A percentile compares a stretch with the other conserved stretches of the same genome.
These are phyloP conservation scores for Ambrosiella cleistominuta DNA, from an alignment of 2,329 filamentous ascomycete genomes.

Conservation along the genomic window DNA sequence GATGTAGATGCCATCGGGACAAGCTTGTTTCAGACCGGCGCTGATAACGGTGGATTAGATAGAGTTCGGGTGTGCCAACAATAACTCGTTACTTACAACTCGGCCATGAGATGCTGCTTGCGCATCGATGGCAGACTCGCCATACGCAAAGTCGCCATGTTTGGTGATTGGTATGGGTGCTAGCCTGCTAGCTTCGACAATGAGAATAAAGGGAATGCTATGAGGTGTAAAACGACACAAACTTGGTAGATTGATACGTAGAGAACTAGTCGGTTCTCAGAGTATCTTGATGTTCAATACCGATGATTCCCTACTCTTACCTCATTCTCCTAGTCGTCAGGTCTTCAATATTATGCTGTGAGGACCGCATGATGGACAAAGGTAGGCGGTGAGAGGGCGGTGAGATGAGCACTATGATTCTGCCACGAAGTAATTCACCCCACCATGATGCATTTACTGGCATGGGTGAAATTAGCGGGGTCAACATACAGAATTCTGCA, in stretches of 20 bases:
- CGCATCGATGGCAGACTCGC: slow-evolving; percentile 38
- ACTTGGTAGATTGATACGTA: too few relatives aligned
- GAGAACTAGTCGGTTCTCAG: too few relatives aligned
- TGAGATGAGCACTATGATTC: too few relatives aligned
- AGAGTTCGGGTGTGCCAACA: background rate
- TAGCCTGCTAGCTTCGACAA: background rate
- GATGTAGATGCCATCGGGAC: slow-evolving; percentile 75
- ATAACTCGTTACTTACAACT: slow-evolving; percentile 46
- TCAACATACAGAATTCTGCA: background rate
- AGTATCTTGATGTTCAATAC: background rate
- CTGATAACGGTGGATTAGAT: slow-evolving; percentile 26
- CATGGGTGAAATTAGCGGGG: background rate
- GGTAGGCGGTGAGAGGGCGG: too few relatives aligned
- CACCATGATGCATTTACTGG: too few relatives aligned
- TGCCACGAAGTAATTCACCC: too few relatives aligned
- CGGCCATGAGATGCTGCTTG: slow-evolving; percentile 59
- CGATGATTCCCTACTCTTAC: too few relatives aligned
- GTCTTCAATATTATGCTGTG: too few relatives aligned
- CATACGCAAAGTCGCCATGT: slow-evolving; percentile 30
- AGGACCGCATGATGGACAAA: too few relatives aligned
- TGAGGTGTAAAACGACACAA: background rate
- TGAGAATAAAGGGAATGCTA: background rate
- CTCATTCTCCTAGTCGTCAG: too few relatives aligned
- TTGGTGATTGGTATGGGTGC: background rate
- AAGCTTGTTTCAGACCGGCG: slow-evolving; percentile 62